A percentile compares a stretch with the other conserved stretches of the same genome.
These are phyloP conservation scores for Scolecobasidium constrictum DNA, from an alignment of 2,329 filamentous ascomycete genomes.

Conservation along the genomic window DNA sequence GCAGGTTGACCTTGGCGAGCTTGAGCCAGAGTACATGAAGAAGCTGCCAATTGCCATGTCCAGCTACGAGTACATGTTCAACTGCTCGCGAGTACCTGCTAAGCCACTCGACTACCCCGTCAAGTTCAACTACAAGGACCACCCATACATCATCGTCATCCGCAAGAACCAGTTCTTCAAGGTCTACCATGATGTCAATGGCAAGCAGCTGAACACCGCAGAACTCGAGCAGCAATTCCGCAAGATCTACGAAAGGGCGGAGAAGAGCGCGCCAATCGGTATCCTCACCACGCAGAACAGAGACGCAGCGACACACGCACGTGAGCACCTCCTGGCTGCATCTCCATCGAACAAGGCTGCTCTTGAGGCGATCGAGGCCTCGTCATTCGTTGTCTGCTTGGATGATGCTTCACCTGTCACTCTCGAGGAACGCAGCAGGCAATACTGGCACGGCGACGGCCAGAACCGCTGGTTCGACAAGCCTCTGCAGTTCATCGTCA, in stretches of 20 bases:
- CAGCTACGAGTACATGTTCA: conserved; percentile 99
- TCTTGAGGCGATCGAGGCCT: conserved; percentile 73
- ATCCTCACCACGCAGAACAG: conserved; percentile 85
- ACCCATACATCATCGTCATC: conserved; percentile 82
- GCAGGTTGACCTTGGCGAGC: conserved; percentile 67
- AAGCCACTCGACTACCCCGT: conserved; percentile 71
- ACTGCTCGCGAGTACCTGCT: conserved; percentile 74
- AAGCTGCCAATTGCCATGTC: conserved; percentile 96
- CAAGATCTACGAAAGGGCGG: conserved; percentile 68
- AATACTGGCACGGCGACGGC: conserved; percentile 98
- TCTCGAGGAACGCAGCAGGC: conserved; percentile 85
- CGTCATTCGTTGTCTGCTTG: conserved; percentile 85
- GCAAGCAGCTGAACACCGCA: conserved; percentile 73
- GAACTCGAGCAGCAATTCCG: conserved; percentile 88
- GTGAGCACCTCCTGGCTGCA: conserved; percentile 63
- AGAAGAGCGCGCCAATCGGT: conserved; percentile 65
- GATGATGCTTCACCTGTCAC: conserved; percentile 88
- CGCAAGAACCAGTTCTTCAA: conserved; percentile 99
- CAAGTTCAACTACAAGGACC: conserved; percentile 63
- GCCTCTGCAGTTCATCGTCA: conserved; percentile 93
- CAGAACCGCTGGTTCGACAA: conserved; percentile 97
- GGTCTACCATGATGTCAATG: conserved; percentile 68
- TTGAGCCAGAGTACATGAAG: conserved; percentile 99
- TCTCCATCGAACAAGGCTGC: conserved; percentile 67
- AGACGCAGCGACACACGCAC: conserved; percentile 82